These are phyloP conservation scores for Hibiscus mutabilis DNA, from an alignment of 345 rosid genomes.

Conservation along the genomic window DNA sequence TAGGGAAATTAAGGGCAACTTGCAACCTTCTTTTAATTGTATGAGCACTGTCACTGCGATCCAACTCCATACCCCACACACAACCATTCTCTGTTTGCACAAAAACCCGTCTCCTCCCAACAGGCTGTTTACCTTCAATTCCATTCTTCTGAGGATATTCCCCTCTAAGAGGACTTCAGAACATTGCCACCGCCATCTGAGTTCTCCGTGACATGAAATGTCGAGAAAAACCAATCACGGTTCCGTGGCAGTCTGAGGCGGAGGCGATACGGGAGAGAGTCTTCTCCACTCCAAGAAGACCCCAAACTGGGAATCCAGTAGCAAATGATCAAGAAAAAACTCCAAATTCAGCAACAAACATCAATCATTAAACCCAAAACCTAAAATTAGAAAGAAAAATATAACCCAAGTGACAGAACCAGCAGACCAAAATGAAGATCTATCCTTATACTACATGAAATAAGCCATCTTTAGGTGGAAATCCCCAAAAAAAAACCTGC, in stretches of 20 bases:
- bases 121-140: constrained; percentile 65
- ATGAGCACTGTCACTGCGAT: constrained; percentile 87
- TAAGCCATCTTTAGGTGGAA: constrained; percentile 21
- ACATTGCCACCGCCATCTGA: constrained; percentile 86
- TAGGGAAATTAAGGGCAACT: constrained; percentile 77
- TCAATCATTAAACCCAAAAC: constrained; percentile 31
- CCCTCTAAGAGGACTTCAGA: constrained; percentile 66
- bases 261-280: constrained; percentile 40
- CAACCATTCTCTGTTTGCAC: constrained; percentile 97
- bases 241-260: constrained; percentile 25
- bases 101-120: constrained; percentile 79
- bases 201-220: constrained; percentile 83
- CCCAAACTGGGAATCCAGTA: constrained; percentile 36
- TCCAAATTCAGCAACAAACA: constrained; percentile 30
- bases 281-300: constrained; percentile 37
- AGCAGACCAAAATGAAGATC: background rate
- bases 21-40: constrained; percentile 92
- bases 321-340: constrained; percentile 15
- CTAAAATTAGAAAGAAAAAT: constrained; percentile 1
- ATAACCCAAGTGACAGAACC: background rate
- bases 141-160: constrained; percentile 45
- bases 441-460: constrained; percentile 17
- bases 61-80: constrained; percentile 97
- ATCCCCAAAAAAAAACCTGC: constrained; percentile 18
- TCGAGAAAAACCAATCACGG: constrained; percentile 22